Conservation (phyloP, 2,329 filamentous ascomycete species). For the Metarhizium rileyi region DNA sequence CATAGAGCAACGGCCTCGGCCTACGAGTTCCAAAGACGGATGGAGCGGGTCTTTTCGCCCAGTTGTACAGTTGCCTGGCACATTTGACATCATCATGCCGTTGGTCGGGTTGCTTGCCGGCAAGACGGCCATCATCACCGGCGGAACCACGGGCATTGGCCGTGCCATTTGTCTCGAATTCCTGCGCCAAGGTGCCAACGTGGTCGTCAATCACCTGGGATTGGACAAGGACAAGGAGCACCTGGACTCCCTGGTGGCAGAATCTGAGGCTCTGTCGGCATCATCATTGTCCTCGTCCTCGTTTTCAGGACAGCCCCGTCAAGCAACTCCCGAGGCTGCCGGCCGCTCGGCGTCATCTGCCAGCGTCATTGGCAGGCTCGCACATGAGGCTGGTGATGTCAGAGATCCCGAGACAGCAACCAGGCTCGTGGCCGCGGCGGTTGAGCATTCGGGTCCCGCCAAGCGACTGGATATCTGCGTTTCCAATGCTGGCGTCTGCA, state of each 20-base stretch:
- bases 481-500: slow-evolving; percentile 80
- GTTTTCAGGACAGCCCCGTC: no score
- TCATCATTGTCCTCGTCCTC: no score
- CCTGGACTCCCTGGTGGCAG: slow-evolving; percentile 41
- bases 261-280: slow-evolving; percentile 40
- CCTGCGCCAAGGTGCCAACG: slow-evolving; percentile 64
- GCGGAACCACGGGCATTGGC: slow-evolving; percentile 78
- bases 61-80: no score
- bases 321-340: slow-evolving; percentile 13
- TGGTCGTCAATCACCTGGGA: slow-evolving; percentile 73
- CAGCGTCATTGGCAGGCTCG: slow-evolving; percentile 36
- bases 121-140: slow-evolving; percentile 80
- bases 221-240: slow-evolving; percentile 41
- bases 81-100: slow-evolving; percentile 28
- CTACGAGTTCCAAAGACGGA: no score
- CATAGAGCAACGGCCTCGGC: no score
- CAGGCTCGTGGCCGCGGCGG: slow-evolving; percentile 55
- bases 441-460: slow-evolving; percentile 44
- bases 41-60: no score
- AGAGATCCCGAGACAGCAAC: slow-evolving; percentile 62
- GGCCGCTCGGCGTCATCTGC: background rate
- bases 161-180: slow-evolving; percentile 76
- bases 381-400: slow-evolving; percentile 69
- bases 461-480: slow-evolving; percentile 66
- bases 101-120: slow-evolving; percentile 49